These are phyloP conservation scores for Leucosporidium yakuticum DNA, from an alignment of 768 basidiomycete species.

Conservation along the genomic window DNA sequence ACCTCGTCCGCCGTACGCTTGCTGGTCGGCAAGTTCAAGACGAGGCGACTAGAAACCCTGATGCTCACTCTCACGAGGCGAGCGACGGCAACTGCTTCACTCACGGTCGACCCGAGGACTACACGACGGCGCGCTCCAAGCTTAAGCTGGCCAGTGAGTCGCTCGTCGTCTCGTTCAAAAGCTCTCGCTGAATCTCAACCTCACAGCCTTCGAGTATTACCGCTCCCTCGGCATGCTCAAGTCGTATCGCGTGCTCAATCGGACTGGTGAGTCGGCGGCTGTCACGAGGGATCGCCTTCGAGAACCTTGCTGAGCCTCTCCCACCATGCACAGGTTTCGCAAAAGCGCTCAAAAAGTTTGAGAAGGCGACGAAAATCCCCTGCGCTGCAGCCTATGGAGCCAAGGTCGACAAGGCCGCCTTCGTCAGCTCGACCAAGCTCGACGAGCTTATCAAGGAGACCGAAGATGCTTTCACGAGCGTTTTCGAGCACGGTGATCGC, in stretches of 20 bases:
- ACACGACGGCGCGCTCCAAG: constrained; percentile 73
- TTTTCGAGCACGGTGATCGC: constrained; percentile 69
- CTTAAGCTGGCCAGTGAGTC: constrained; percentile 61
- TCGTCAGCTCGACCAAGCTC: constrained; percentile 60
- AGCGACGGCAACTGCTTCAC: neutral
- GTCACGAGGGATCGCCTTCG: no score
- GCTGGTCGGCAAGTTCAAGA: neutral
- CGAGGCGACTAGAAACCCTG: neutral
- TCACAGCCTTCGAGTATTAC: constrained; percentile 51
- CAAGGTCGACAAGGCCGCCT: constrained; percentile 63
- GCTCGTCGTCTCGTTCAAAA: constrained; percentile 47
- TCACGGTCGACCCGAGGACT: constrained; percentile 63
- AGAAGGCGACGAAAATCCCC: constrained; percentile 45
- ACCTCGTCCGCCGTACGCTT: constrained; percentile 24
- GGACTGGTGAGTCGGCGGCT: constrained; percentile 50
- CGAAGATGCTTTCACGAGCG: constrained; percentile 67
- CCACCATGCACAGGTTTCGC: neutral
- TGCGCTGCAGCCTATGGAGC: constrained; percentile 69
- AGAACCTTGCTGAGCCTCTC: neutral
- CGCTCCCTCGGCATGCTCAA: constrained; percentile 77
- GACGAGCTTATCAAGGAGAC: constrained; percentile 64
- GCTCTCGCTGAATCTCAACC: neutral
- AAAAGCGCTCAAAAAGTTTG: constrained; percentile 34
- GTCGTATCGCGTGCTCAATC: constrained; percentile 84
- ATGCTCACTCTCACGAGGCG: neutral